Evolutionary conservation across 345 rosid species (phyloP), one percentile per base, ranked within the genome.

Genomic region (Ailanthus altissimus): DNA sequence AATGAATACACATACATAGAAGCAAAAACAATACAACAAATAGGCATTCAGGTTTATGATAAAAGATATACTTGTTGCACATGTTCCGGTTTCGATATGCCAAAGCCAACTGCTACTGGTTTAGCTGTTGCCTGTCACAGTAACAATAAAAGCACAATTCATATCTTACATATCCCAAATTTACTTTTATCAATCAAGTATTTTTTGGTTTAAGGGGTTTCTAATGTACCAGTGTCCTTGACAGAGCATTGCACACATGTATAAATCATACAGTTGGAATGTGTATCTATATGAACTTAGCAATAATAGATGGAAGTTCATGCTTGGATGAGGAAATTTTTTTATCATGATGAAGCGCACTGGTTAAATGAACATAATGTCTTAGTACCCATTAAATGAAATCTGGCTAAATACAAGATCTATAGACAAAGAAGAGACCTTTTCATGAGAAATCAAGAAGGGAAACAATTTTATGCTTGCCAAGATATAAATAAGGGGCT

Each of bases 91-190:
- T 83, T 89, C 0, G 97, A 91, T 84, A 90, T 91, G 68, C 98
- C 93, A 81, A 94, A 97, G 45, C 95, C 94, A 32, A 90, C 91
- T 0, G 96, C 97, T 2, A 94, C 90, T 2, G 97, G 99, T 70
- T 92, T 94, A 16, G 73, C 74, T 56, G 97, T 86, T 26, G 86
- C 87, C 90, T 88, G 82, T 43, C 77, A 76, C 40, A 10, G 45
- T 36, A 75, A 73, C 63, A 46, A n/a, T 32, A 9, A 16, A 58
- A 62, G 47, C 54, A 64, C 67, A 42, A 42, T 32, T 32, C 38
- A 32, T 32, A 32, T 32, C 38, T 32, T 32, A 32, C 38, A 32
- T 15, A 28, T 13, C 14, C 67, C 32, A 38, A 32, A 18, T 51
- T 53, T n/a, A n/a, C 15, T 28, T 21, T 25, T 32, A 76, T 64